These are phyloP conservation scores for Penicillium italicum DNA, from an alignment of 2,329 filamentous ascomycete genomes.

Conservation along the genomic window DNA sequence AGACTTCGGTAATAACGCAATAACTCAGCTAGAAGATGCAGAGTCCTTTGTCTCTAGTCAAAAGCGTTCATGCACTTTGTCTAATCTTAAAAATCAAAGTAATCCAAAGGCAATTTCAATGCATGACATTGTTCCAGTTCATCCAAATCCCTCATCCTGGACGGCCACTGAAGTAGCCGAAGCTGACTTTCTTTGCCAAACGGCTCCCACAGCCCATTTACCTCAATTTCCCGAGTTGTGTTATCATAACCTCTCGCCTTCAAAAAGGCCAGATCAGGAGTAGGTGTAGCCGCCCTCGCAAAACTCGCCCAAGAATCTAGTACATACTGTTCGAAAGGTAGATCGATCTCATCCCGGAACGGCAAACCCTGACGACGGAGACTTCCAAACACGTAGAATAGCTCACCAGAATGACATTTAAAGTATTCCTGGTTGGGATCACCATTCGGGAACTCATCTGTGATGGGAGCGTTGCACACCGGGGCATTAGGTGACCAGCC, in stretches of 20 bases:
- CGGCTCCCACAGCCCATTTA: conserved; percentile 9
- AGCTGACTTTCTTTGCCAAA: conserved; percentile 10
- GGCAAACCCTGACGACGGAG: conserved; percentile 25
- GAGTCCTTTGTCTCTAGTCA: neutral
- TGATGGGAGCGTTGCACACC: conserved; percentile 46
- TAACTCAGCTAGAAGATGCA: neutral
- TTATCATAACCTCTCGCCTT: conserved; percentile 19
- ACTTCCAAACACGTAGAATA: conserved; percentile 55
- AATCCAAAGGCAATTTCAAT: conserved; percentile 12
- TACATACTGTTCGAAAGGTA: conserved; percentile 24
- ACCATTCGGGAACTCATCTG: conserved; percentile 41
- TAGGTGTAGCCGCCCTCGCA: conserved; percentile 17
- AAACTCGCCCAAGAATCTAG: conserved; percentile 26
- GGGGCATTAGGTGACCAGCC: conserved; percentile 52
- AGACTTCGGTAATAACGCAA: neutral
- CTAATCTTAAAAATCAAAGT: neutral
- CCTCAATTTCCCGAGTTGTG: conserved; percentile 11
- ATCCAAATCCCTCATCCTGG: conserved; percentile 12
- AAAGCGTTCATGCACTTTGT: neutral
- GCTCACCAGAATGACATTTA: conserved; percentile 56
- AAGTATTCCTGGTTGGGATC: conserved; percentile 51
- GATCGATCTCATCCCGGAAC: conserved; percentile 19
- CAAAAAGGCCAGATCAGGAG: conserved; percentile 12
- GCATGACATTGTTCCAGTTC: conserved; percentile 15
- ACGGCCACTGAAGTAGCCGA: conserved; percentile 18